Conservation (phyloP, 345 rosid species). For the Zanthoxylum bungeanum region DNA sequence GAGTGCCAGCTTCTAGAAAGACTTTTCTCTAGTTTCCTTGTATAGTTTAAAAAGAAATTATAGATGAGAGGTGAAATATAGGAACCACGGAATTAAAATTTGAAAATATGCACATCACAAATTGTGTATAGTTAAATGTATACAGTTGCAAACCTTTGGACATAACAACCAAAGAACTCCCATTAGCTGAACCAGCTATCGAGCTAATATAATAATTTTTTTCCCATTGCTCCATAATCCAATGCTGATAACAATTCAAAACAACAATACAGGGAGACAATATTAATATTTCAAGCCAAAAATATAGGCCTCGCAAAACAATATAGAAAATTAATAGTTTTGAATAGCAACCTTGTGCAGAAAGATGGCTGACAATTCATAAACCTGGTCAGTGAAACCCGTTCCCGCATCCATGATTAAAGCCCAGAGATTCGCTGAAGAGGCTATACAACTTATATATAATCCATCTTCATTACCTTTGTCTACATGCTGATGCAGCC, state of each 20-base stretch:
- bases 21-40: background rate
- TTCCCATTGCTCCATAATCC: constrained; percentile 99
- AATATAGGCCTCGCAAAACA: constrained; percentile 11
- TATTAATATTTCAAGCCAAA: constrained; percentile 16
- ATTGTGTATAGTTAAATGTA: constrained; percentile 1
- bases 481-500: constrained; percentile 79
- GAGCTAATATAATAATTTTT: constrained; percentile 88
- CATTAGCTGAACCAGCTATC: constrained; percentile 87
- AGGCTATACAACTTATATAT: constrained; percentile 84
- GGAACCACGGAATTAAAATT: background rate
- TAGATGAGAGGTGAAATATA: background rate
- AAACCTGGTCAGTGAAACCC: constrained; percentile 80
- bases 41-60: background rate
- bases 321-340: background rate
- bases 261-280: constrained; percentile 5
- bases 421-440: constrained; percentile 92
- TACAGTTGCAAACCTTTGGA: constrained; percentile 64
- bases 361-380: constrained; percentile 77
- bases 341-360: constrained; percentile 71
- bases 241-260: constrained; percentile 53
- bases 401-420: constrained; percentile 98
- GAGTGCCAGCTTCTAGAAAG: background rate
- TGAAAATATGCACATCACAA: no score
- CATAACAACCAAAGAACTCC: constrained; percentile 93
- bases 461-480: constrained; percentile 95